Evolutionary conservation across 148 eudicot species (phyloP).

Genomic region (Bassia scoparia): DNA sequence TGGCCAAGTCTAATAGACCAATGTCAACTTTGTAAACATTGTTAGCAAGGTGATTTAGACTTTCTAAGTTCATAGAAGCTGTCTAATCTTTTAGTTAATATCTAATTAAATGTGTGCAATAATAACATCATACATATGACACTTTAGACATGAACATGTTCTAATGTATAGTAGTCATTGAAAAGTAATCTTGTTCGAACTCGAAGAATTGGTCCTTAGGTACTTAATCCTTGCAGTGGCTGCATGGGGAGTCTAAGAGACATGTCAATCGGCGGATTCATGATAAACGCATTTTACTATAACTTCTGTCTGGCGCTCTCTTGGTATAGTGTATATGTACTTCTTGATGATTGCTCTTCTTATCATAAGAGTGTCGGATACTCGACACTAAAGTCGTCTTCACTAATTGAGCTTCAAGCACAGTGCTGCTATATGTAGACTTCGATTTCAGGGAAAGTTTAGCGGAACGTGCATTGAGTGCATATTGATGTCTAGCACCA

Average conservation of each 20-base stretch:
- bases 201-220: too few relatives aligned
- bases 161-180: neutral
- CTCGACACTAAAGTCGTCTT: neutral
- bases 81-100: neutral
- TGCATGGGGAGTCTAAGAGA: neutral
- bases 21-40: too few relatives aligned
- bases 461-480: constrained; percentile 74
- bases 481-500: constrained; percentile 86
- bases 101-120: neutral
- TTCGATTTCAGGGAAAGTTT: constrained; percentile 50
- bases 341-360: neutral
- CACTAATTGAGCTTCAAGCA: neutral
- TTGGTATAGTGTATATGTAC: too few relatives aligned
- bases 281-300: neutral
- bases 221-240: too few relatives aligned
- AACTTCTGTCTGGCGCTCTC: neutral
- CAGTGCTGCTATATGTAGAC: neutral
- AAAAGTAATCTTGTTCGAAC: neutral
- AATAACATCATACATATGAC: neutral
- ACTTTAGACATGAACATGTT: too few relatives aligned
- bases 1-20: too few relatives aligned
- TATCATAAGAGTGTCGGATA: too few relatives aligned
- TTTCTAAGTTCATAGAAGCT: neutral
- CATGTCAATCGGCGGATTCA: neutral
- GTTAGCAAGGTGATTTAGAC: neutral